Evolutionary conservation across 2,329 filamentous ascomycete genomes (phyloP).

Genomic region (Colletotrichum lini): DNA sequence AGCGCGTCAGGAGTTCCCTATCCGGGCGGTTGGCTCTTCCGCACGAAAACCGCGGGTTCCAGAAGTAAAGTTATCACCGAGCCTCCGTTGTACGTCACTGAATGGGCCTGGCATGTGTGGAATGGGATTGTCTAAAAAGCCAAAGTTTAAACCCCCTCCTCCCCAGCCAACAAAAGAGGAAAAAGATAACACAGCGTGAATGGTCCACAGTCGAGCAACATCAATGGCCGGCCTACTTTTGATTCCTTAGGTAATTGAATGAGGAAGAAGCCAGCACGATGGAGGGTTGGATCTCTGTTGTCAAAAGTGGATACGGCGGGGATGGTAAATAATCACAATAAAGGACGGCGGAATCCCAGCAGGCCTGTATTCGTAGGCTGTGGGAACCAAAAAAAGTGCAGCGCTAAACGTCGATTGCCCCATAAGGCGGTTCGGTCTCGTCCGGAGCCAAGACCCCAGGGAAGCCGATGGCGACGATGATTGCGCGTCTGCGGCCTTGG

Average conservation of each 20-base stretch:
- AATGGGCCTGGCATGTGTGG: neutral
- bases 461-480: constrained; percentile 39
- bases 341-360: constrained; percentile 19
- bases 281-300: neutral
- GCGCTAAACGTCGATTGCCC: constrained; percentile 29
- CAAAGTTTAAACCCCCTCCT: neutral
- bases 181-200: too few species aligned
- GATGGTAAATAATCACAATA: constrained; percentile 16
- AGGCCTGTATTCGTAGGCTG: too few species aligned
- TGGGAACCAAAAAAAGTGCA: neutral
- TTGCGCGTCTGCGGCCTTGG: constrained; percentile 44
- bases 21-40: neutral
- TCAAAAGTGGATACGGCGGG: constrained; percentile 33
- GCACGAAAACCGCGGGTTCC: constrained; percentile 24
- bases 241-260: neutral
- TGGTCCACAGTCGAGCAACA: neutral
- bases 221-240: neutral
- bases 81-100: constrained; percentile 8
- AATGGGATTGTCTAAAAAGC: neutral
- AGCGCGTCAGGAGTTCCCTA: neutral
- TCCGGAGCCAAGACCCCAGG: constrained; percentile 36
- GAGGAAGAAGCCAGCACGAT: neutral
- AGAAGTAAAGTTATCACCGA: constrained; percentile 11
- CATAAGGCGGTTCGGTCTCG: constrained; percentile 35
- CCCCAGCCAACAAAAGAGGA: neutral